Percentiles rank a stretch among this genome's conserved stretches.
Conservation (phyloP, 2,329 filamentous ascomycete genomes). For the Xylariomycetidae sp. region DNA sequence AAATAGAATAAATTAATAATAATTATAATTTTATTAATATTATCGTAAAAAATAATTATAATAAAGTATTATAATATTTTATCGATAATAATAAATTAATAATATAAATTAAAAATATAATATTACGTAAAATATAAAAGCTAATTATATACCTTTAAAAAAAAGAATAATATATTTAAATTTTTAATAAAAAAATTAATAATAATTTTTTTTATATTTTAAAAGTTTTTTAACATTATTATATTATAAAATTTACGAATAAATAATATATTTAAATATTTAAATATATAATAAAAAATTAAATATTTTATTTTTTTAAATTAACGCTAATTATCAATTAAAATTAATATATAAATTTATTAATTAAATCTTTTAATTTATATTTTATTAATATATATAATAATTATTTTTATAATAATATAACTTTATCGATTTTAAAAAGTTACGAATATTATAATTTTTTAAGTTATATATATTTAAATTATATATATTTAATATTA, state of each 20-base stretch:
- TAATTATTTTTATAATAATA: slow-evolving; percentile 1
- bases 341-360: slow-evolving; percentile 1
- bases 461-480: too few species aligned
- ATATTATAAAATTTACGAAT: too few species aligned
- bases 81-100: neutral
- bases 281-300: too few species aligned
- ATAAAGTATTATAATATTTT: slow-evolving; percentile 1
- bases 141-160: neutral
- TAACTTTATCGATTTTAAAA: too few species aligned
- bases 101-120: slow-evolving; percentile 1
- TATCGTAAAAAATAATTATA: slow-evolving; percentile 1
- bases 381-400: neutral
- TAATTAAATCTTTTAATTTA: neutral
- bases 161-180: neutral
- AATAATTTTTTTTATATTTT: too few species aligned
- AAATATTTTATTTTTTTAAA: too few species aligned
- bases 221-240: neutral
- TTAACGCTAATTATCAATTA: too few species aligned
- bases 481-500: too few species aligned
- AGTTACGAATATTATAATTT: too few species aligned
- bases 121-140: slow-evolving; percentile 1
- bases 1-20: slow-evolving; percentile 1
- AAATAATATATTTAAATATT: too few species aligned
- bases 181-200: neutral
- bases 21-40: slow-evolving; percentile 1